These are phyloP conservation scores for Jatropha multifida DNA, from an alignment of 441 rosid species.

Conservation along the genomic window DNA sequence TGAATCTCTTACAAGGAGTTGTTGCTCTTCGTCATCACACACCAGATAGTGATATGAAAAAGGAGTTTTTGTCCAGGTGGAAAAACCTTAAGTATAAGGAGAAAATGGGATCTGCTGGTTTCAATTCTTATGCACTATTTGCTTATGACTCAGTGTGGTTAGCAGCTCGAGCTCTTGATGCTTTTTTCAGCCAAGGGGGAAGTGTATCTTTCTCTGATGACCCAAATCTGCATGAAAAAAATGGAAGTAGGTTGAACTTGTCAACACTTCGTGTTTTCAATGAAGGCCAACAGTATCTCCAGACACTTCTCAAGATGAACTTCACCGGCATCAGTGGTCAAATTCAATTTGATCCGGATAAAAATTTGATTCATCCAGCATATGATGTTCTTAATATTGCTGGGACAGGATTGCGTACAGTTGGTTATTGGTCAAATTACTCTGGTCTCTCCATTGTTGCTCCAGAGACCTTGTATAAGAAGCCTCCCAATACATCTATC, in stretches of 20 bases:
- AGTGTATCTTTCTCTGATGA: constrained; percentile 63
- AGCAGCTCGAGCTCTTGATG: constrained; percentile 75
- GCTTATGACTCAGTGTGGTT: constrained; percentile 97
- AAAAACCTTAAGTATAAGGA: constrained; percentile 43
- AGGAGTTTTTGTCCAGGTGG: constrained; percentile 52
- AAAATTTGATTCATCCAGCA: constrained; percentile 64
- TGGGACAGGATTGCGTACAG: constrained; percentile 55
- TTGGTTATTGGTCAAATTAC: constrained; percentile 87
- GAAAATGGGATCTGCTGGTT: constrained; percentile 36
- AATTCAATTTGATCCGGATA: constrained; percentile 56
- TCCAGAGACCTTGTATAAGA: constrained; percentile 59
- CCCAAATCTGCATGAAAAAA: constrained; percentile 45
- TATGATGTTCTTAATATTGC: constrained; percentile 73
- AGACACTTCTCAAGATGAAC: constrained; percentile 48
- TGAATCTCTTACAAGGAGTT: constrained; percentile 85
- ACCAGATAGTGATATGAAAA: constrained; percentile 59
- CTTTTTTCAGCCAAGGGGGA: constrained; percentile 55
- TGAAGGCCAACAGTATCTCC: constrained; percentile 69
- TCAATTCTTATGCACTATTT: constrained; percentile 76
- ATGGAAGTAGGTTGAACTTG: constrained; percentile 50
- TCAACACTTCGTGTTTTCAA: constrained; percentile 59
- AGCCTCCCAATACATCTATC: constrained; percentile 47
- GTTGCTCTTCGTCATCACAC: constrained; percentile 79
- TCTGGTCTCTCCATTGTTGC: constrained; percentile 63
- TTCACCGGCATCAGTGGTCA: constrained; percentile 74